Evolutionary conservation across 768 basidiomycete species (phyloP).

Genomic region (Leccinum uliginosum): DNA sequence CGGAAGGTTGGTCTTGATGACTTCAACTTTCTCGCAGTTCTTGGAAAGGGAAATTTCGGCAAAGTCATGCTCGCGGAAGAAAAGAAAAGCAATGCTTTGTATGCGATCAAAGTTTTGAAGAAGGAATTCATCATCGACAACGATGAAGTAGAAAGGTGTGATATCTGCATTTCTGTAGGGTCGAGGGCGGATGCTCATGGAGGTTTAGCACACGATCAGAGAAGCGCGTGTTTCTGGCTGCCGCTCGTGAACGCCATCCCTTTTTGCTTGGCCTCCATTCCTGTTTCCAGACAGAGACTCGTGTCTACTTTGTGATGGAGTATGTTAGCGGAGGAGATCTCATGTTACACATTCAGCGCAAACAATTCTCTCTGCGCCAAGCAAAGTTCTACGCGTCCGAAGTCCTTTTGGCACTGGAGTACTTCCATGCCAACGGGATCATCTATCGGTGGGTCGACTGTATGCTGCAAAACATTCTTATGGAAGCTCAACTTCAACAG

Average conservation of each 20-base stretch:
- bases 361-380: constrained; percentile 97
- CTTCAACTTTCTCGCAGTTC: constrained; percentile 97
- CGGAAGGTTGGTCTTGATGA: constrained; percentile 95
- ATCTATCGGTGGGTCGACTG: constrained; percentile 78
- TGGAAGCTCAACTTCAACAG: constrained; percentile 36
- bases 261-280: constrained; percentile 96
- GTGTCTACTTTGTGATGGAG: constrained; percentile 99
- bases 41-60: constrained; percentile 99
- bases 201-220: constrained; percentile 87
- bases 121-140: constrained; percentile 99
- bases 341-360: constrained; percentile 98
- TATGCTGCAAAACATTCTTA: not conserved
- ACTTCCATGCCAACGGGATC: constrained; percentile 98
- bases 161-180: not conserved
- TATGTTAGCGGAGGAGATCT: constrained; percentile 98
- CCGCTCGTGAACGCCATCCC: constrained; percentile 95
- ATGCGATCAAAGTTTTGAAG: constrained; percentile 99
- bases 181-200: constrained; percentile 3
- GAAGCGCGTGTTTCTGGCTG: constrained; percentile 96
- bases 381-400: constrained; percentile 99
- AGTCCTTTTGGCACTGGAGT: constrained; percentile 91
- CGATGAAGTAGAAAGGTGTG: constrained; percentile 97
- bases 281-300: constrained; percentile 99
- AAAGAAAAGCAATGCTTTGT: constrained; percentile 83
- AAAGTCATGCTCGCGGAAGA: constrained; percentile 99